A percentile compares a stretch with the other conserved stretches of the same genome.
phyloP scores from a whole-genome alignment of 2,329 filamentous ascomycete genomes.

The Aspergillus versicolor region DNA sequence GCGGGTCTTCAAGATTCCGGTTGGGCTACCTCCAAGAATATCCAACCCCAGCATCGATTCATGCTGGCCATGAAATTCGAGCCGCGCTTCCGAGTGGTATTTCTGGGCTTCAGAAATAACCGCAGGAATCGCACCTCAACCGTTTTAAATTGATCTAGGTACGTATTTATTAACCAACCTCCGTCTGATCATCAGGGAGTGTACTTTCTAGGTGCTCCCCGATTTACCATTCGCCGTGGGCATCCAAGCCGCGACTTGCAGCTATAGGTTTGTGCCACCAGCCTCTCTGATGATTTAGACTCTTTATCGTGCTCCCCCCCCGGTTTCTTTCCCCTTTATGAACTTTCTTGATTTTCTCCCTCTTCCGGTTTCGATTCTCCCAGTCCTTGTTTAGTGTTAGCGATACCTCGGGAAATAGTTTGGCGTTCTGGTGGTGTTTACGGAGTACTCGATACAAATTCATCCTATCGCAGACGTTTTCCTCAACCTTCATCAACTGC shows the following conservation, averaged over 20 bases:
- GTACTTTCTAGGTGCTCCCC: slow-evolving; percentile 5
- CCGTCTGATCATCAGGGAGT: slow-evolving; percentile 1
- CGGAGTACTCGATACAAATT: background rate
- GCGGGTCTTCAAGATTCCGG: background rate
- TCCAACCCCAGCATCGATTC: slow-evolving; percentile 11
- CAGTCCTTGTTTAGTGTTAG: slow-evolving; percentile 6
- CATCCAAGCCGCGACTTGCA: slow-evolving; percentile 7
- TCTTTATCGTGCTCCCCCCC: background rate
- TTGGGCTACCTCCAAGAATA: background rate
- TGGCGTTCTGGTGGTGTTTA: slow-evolving; percentile 10
- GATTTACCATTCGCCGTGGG: background rate
- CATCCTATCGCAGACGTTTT: background rate
- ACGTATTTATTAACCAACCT: slow-evolving; percentile 15
- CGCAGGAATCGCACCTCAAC: background rate
- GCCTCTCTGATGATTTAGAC: slow-evolving; percentile 4
- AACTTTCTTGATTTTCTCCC: background rate
- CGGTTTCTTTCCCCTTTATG: background rate
- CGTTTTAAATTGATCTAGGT: slow-evolving; percentile 12
- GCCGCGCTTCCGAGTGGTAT: background rate
- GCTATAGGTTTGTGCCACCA: slow-evolving; percentile 21
- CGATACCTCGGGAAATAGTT: slow-evolving; percentile 17
- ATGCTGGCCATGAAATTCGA: slow-evolving; percentile 5
- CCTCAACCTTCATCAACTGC: background rate
- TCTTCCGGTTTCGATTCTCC: background rate
- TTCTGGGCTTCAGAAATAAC: background rate